Base-by-base conservation (phyloP, 176 grass and related monocot genomes). In the Lolium multiflorum region DNA sequence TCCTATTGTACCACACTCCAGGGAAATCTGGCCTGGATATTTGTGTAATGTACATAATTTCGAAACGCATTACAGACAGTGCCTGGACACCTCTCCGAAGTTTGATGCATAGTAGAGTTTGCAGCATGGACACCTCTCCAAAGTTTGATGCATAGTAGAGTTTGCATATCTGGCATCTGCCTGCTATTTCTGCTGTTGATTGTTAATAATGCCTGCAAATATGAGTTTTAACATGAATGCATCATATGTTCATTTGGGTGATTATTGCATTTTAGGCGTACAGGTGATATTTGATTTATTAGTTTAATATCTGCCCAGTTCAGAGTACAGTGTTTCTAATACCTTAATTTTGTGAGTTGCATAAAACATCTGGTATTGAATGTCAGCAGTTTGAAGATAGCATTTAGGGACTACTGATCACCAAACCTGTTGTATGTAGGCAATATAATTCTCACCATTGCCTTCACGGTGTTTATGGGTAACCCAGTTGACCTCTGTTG, bases 191-290 rank as follows among this genome's bases (percentile, higher is more conserved):
- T n/a, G 0, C 55, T 16, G 22, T 12, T 58, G 37, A 58, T 13
- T 7, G n/a, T 38, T 55, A 50, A 47, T 18, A 72, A 59, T 1
- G 31, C 37, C 17, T 79, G 11, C 22, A 60, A 49, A 18, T 80
- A 37, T 79, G 39, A 81, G 54, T 62, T 80, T 5, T 71, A 25
- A 39, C 67, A 73, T 51, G 63, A 16, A 20, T 79, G 73, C 66
- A 79, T 15, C 52, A 49, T 61, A 61, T 73, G 17, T 49, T 54
- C 41, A 61, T 74, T 71, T 15, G 20, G 6, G 73, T 18, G 22
- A 75, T 52, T 21, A 59, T 70, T 68, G 11, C 9, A 78, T 67
- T 64, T 50, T 71, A 31, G 9, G 35, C 14, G 17, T 70, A 71
- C 54, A 59, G 16, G 49, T 16, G 3, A 58, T 69, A 58, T 59